phyloP scores from a whole-genome alignment of 768 basidiomycete genomes.

The Amanita polypyramis region DNA sequence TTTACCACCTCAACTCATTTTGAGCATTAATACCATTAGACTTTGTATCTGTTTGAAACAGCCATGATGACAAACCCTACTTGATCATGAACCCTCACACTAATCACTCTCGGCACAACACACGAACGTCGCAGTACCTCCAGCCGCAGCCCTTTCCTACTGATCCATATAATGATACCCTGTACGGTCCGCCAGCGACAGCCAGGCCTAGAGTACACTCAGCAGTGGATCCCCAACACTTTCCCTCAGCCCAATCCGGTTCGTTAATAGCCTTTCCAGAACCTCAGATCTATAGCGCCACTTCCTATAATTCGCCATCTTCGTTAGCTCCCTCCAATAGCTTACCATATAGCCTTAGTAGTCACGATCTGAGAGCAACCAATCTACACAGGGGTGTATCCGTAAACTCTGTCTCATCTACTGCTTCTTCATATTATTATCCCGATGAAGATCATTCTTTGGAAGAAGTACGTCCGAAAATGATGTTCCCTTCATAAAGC shows the following conservation, averaged over 20 bases:
- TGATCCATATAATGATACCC: neutral
- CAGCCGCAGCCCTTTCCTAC: neutral
- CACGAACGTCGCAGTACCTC: neutral
- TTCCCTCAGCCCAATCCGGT: neutral
- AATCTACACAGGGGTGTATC: conserved; percentile 4
- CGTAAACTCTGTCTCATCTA: neutral
- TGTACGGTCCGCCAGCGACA: neutral
- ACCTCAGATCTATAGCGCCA: conserved; percentile 37
- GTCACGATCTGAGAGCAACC: neutral
- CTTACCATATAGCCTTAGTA: neutral
- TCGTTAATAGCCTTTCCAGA: conserved; percentile 35
- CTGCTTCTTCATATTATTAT: conserved; percentile 10
- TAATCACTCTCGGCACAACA: neutral
- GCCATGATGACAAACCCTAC: neutral
- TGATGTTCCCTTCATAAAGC: neutral
- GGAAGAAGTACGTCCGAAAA: conserved; percentile 13
- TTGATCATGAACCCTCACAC: neutral
- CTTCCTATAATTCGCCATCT: conserved; percentile 24
- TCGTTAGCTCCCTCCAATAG: conserved; percentile 18
- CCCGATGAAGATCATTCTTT: conserved; percentile 18
- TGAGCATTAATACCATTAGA: too few species aligned
- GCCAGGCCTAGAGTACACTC: neutral
- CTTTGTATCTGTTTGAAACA: neutral
- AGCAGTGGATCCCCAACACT: neutral
- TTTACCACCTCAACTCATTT: too few species aligned